Evolutionary conservation across 176 grass and related monocot species (phyloP), one percentile per base, ranked within the genome.

Genomic region (Aegilops longissima): DNA sequence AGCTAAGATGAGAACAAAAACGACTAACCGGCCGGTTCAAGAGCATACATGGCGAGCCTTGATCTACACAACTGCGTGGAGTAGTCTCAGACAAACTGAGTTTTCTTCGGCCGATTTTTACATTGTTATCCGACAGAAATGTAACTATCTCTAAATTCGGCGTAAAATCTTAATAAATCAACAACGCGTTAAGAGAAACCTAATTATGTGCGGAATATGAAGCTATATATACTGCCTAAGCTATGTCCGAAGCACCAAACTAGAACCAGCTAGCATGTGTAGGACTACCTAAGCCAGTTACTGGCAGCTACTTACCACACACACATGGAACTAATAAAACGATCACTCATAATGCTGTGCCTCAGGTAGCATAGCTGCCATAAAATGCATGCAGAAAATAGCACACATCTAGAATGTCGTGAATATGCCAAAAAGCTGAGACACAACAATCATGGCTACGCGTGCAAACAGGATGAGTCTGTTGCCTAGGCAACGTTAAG

Each of bases 401-500:
- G 4, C 71, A 49, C 59, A 47, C 40, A 36, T 27, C 21, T 44
- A 87, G 61, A 49, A 14, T 51, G 47, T 54, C 8, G 44, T 64
- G 76, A 84, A 87, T 76, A 84, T 81, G 82, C 69, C 49, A 88
- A 91, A 91, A 88, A 85, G 82, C 62, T 88, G 39, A 2, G 38
- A 18, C 39, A 80, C 85, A 71, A 33, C 86, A 77, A 88, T 91
- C 90, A 80, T 56, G 64, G 30, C n/a, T 85, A 85, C 9, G 45
- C 84, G 36, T 31, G 74, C 31, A 10, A 67, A 86, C 11, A 80
- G 61, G 16, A 82, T 61, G 36, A 39, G 13, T 90, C 58, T 83
- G 86, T 88, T 93, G 86, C 13, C 30, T 21, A 83, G 80, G 66
- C 92, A 90, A 70, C 79, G 78, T 90, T 90, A 85, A 88, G 88